phyloP scores from a whole-genome alignment of 164 flowering plant genomes.

The Tetrastigma voinierianum region DNA sequence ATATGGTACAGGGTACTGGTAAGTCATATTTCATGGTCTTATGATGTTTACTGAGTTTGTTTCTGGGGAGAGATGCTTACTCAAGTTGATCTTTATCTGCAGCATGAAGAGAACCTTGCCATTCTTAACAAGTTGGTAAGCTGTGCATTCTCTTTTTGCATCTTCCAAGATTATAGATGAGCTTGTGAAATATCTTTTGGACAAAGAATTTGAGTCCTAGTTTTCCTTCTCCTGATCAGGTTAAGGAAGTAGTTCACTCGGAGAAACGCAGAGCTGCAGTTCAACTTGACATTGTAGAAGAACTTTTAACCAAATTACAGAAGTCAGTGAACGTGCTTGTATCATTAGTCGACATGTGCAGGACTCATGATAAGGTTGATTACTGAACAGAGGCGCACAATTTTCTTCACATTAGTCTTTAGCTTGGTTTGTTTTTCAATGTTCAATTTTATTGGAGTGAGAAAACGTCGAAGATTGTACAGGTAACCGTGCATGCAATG shows the following conservation, averaged over 20 bases:
- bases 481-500: constrained; percentile 73
- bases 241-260: constrained; percentile 44
- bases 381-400: not conserved
- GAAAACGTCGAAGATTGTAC: constrained; percentile 12
- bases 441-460: not conserved
- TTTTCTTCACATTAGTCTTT: not conserved
- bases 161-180: not conserved
- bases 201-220: not conserved
- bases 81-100: constrained; percentile 21
- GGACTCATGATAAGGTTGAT: constrained; percentile 65
- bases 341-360: constrained; percentile 69
- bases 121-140: constrained; percentile 67
- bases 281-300: constrained; percentile 37
- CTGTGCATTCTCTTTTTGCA: not conserved
- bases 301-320: constrained; percentile 38
- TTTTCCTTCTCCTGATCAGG: constrained; percentile 35
- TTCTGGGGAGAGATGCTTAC: constrained; percentile 3
- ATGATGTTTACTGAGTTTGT: not conserved
- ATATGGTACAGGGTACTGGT: constrained; percentile 84
- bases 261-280: constrained; percentile 36
- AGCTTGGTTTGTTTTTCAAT: not conserved
- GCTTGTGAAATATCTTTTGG: not conserved
- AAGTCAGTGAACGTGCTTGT: constrained; percentile 69
- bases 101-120: constrained; percentile 76
- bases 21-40: constrained; percentile 14